Evolutionary conservation across 1,284 basidiomycete species (phyloP).

Genomic region (Leccinum proximum): DNA sequence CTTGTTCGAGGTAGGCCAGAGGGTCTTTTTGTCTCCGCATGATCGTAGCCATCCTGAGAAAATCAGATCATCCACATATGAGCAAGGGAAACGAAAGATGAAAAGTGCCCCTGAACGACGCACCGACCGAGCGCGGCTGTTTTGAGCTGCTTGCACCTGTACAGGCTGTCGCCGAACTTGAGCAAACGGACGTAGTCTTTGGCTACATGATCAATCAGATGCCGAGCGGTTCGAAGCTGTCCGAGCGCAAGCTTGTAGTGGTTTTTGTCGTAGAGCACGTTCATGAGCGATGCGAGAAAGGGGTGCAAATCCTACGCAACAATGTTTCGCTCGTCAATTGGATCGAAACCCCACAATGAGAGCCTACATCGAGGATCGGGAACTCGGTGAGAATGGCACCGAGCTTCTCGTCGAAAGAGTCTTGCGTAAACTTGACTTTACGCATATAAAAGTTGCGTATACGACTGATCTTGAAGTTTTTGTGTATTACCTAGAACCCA

Average conservation of each 20-base stretch:
- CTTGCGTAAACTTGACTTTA: conserved; percentile 99
- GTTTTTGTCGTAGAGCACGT: conserved; percentile 98
- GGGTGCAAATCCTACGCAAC: conserved; percentile 84
- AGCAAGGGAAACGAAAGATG: neutral
- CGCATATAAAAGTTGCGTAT: conserved; percentile 98
- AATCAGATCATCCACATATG: conserved; percentile 4
- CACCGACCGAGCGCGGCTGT: conserved; percentile 91
- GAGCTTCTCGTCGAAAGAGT: conserved; percentile 96
- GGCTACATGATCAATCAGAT: conserved; percentile 93
- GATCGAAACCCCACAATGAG: neutral
- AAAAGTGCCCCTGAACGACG: conserved; percentile 26
- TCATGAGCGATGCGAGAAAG: conserved; percentile 91
- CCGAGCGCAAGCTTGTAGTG: conserved; percentile 98
- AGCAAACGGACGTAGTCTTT: conserved; percentile 95
- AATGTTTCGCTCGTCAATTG: conserved; percentile 3
- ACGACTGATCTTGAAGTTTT: conserved; percentile 98
- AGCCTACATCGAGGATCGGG: conserved; percentile 89
- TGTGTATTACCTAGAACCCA: conserved; percentile 78
- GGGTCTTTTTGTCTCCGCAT: conserved; percentile 98
- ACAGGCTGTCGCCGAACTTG: conserved; percentile 95
- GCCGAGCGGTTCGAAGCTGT: conserved; percentile 89
- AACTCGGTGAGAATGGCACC: conserved; percentile 94
- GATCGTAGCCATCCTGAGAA: conserved; percentile 87
- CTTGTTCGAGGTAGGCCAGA: conserved; percentile 95
- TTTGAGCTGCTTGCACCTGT: conserved; percentile 97